phyloP scores from a whole-genome alignment of 352 stramenopile genomes.

The Phytophthora idaei region DNA sequence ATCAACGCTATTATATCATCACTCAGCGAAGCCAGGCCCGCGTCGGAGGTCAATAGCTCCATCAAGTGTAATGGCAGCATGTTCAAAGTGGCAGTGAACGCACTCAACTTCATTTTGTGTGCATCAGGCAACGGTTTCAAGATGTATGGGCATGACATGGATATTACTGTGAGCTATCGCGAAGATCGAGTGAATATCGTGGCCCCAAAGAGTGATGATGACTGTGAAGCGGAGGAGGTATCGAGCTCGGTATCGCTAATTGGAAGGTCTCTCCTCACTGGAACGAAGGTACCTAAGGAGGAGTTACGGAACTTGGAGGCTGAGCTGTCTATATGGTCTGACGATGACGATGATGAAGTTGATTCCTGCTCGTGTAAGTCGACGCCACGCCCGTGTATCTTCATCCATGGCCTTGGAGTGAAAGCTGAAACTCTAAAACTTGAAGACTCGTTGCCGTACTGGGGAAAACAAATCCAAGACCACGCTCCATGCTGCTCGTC shows the following conservation, averaged over 20 bases:
- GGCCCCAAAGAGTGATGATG: conserved; percentile 1
- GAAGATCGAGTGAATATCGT: conserved; percentile 11
- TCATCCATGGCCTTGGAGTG: conserved; percentile 28
- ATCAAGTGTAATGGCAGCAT: conserved; percentile 10
- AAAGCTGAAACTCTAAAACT: conserved; percentile 8
- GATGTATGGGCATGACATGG: conserved; percentile 19
- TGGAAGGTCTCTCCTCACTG: conserved; percentile 14
- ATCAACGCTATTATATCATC: conserved; percentile 30
- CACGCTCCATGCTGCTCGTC: conserved; percentile 26
- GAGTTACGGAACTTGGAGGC: conserved; percentile 10
- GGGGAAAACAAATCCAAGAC: conserved; percentile 18
- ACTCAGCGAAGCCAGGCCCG: conserved; percentile 12
- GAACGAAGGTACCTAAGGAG: neutral
- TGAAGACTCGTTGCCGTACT: conserved; percentile 24
- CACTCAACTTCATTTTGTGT: conserved; percentile 20
- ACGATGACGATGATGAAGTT: conserved; percentile 4
- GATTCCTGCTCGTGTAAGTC: conserved; percentile 22
- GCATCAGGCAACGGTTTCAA: conserved; percentile 5
- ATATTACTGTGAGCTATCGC: conserved; percentile 27
- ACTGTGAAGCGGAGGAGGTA: conserved; percentile 3
- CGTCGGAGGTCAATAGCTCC: conserved; percentile 2
- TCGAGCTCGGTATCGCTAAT: conserved; percentile 7
- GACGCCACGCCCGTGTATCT: conserved; percentile 25
- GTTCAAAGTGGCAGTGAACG: conserved; percentile 16
- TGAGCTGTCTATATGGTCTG: conserved; percentile 7